A percentile compares a stretch with the other conserved stretches of the same genome.
Conservation (phyloP, 139 green algal genomes). For the Haematococcus lacustris region DNA sequence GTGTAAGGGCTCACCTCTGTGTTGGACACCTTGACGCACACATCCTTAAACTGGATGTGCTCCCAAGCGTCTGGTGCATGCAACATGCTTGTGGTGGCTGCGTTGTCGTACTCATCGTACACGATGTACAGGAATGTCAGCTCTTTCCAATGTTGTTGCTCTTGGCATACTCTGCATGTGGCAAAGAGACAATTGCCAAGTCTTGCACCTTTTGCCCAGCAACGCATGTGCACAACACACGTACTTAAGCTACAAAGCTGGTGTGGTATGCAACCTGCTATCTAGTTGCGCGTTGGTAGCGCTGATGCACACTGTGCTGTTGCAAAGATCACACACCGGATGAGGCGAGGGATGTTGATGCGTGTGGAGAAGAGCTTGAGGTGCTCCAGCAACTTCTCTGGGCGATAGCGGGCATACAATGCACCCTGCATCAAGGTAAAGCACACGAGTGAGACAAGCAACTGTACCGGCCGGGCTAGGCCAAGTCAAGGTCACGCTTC, state of each 20-base stretch:
- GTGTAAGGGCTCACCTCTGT: constrained; percentile 6
- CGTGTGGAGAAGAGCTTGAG: constrained; percentile 95
- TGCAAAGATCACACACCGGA: too few relatives aligned
- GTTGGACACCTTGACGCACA: constrained; percentile 77
- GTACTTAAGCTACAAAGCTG: too few relatives aligned
- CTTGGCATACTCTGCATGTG: constrained; percentile 75
- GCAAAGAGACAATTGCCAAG: too few relatives aligned
- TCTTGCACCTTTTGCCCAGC: too few relatives aligned
- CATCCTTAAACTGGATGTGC: constrained; percentile 95
- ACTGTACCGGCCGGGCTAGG: too few relatives aligned
- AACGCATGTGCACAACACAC: too few relatives aligned
- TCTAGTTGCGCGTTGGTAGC: too few relatives aligned
- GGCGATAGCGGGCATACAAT: constrained; percentile 61
- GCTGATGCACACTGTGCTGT: too few relatives aligned
- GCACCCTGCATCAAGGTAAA: constrained; percentile 77
- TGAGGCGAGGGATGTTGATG: constrained; percentile 97
- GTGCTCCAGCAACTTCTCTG: constrained; percentile 97
- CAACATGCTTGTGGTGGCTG: constrained; percentile 79
- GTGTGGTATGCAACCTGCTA: too few relatives aligned
- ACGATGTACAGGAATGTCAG: constrained; percentile 94
- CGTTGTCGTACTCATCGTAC: constrained; percentile 99
- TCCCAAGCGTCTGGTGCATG: constrained; percentile 94
- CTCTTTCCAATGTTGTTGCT: constrained; percentile 94
- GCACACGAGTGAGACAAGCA: too few relatives aligned
- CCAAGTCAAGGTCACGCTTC: too few relatives aligned